Evolutionary conservation across 139 green algal species (phyloP), one percentile per base, ranked within the genome.

Genomic region (Limnomonas spitsbergensis): DNA sequence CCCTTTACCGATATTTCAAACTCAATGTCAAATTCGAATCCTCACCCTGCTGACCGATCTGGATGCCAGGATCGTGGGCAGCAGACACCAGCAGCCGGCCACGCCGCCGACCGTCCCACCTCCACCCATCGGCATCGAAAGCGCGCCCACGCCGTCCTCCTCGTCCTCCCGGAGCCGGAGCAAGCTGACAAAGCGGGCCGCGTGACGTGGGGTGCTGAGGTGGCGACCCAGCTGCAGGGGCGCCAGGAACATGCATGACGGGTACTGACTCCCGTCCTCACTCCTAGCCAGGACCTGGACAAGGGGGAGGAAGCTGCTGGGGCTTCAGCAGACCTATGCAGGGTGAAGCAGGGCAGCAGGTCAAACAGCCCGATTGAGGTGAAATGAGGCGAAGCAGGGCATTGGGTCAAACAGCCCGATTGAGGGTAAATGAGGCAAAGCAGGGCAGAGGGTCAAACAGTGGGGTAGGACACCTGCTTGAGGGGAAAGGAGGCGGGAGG

Each of bases 181-280:
- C 78, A 88, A 75, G 40, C 71, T 69, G 3, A 88, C 80, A 40
- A 81, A 83, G 69, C 82, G 81, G n/a, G 84, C 80, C 2, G 75
- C 80, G 53, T 86, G 54, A 2, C 71, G 75, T 1, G 84, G 74
- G 38, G 67, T 85, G 36, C 67, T 39, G 39, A 88, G 67, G 20
- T 37, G 1, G 0, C 80, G 78, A 31, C 84, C 84, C 74, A 85
- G 75, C 74, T 85, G 81, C 73, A 88, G 84, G 38, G 84, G 84
- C 39, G 66, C 53, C 47, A 88, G 73, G 47, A 84, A 88, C 38
- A 35, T 77, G 77, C 73, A 82, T 14, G 69, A 66, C 0, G 80
- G 81, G 73, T 82, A 75, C 80, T 86, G 81, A 38, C 74, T 69
- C 27, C 84, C 84, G 52, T 88, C 84, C 78, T 88, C 84, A 4